A percentile compares a stretch with the other conserved stretches of the same genome.
Evolutionary conservation across 2,329 filamentous ascomycete species (phyloP).

Genomic region (Talaromyces rugulosus): DNA sequence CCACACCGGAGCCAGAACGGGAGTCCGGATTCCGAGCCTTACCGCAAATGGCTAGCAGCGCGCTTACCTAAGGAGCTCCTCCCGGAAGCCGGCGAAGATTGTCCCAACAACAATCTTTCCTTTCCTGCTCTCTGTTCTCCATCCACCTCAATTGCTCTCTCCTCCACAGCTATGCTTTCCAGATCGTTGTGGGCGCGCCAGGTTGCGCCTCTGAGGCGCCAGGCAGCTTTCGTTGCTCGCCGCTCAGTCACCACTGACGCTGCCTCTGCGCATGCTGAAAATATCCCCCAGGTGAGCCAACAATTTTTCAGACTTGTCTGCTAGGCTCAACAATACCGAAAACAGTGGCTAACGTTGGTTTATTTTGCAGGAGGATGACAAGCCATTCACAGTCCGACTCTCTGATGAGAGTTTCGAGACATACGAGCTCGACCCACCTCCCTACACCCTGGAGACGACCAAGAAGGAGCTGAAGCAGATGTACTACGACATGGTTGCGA

Average conservation of each 20-base stretch:
- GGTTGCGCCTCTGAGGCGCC: conserved; percentile 52
- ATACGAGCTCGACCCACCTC: conserved; percentile 94
- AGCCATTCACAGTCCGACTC: conserved; percentile 85
- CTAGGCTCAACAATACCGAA: not conserved
- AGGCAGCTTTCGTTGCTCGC: conserved; percentile 44
- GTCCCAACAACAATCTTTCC: conserved; percentile 5
- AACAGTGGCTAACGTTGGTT: not conserved
- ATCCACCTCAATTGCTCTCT: conserved; percentile 13
- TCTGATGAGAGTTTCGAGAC: conserved; percentile 99
- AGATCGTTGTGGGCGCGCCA: conserved; percentile 63
- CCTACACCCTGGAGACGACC: conserved; percentile 87
- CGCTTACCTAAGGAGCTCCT: not conserved
- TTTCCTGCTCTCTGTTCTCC: conserved; percentile 1
- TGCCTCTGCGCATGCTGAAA: conserved; percentile 83
- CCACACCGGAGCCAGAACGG: not conserved
- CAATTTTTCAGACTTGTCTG: conserved; percentile 4
- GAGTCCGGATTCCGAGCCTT: not conserved
- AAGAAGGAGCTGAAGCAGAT: conserved; percentile 99
- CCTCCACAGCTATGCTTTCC: conserved; percentile 60
- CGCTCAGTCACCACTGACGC: conserved; percentile 92
- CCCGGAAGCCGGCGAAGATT: conserved; percentile 2
- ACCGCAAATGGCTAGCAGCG: not conserved
- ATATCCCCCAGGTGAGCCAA: conserved; percentile 59
- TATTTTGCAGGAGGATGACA: conserved; percentile 74
- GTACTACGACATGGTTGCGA: conserved; percentile 95